A percentile compares a stretch with the other conserved stretches of the same genome.
These are phyloP conservation scores for Kregervanrija pseudodelftensis DNA, from an alignment of 805 yeast genomes.

Conservation along the genomic window DNA sequence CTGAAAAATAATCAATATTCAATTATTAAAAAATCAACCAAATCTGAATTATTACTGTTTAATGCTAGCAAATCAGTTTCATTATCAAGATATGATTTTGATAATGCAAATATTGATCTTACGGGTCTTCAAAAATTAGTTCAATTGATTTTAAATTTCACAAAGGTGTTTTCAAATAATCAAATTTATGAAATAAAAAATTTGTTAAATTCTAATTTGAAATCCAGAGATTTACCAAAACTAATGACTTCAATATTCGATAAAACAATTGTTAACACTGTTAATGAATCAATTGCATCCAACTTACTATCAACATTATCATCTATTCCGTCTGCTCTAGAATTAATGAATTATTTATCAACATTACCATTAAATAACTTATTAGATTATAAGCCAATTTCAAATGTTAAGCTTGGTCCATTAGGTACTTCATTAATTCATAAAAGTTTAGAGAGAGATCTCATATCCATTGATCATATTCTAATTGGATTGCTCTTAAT, in stretches of 20 bases:
- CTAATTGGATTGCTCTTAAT: slow-evolving; percentile 22
- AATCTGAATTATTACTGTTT: slow-evolving; percentile 27
- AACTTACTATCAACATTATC: slow-evolving; percentile 27
- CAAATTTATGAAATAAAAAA: slow-evolving; percentile 3
- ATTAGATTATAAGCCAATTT: slow-evolving; percentile 14
- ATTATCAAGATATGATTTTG: neutral
- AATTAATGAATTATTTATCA: slow-evolving; percentile 32
- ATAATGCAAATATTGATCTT: slow-evolving; percentile 4
- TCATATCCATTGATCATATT: slow-evolving; percentile 14
- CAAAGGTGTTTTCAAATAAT: slow-evolving; percentile 30
- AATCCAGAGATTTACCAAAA: slow-evolving; percentile 27
- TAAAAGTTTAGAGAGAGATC: slow-evolving; percentile 14
- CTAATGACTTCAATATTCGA: slow-evolving; percentile 36
- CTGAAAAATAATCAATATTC: slow-evolving; percentile 31
- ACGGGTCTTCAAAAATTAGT: slow-evolving; percentile 2
- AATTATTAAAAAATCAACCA: slow-evolving; percentile 27
- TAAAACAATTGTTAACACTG: slow-evolving; percentile 31
- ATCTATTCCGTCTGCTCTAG: slow-evolving; percentile 16
- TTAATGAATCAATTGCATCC: slow-evolving; percentile 32
- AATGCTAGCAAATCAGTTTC: slow-evolving; percentile 14
- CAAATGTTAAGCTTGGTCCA: slow-evolving; percentile 16
- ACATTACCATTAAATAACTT: slow-evolving; percentile 19
- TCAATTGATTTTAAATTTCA: slow-evolving; percentile 5
- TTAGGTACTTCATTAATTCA: slow-evolving; percentile 18
- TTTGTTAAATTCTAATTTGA: slow-evolving; percentile 28